Percentiles rank a stretch among this genome's conserved stretches.
phyloP scores from a whole-genome alignment of 305 asterid species.

The Fraxinus baroniana region DNA sequence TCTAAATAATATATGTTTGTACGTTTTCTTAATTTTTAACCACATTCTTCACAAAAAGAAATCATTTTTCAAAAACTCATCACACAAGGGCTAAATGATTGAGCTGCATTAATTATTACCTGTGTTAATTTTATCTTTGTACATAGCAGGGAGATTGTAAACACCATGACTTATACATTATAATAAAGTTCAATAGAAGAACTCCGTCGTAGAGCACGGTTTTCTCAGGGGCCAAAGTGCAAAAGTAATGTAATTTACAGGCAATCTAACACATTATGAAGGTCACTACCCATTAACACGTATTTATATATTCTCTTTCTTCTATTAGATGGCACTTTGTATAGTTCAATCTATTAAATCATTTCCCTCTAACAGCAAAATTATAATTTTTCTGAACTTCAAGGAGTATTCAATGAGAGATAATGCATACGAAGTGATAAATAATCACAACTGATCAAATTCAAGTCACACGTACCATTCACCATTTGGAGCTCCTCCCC shows the following conservation, averaged over 20 bases:
- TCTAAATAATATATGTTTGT: neutral
- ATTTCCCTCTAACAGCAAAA: neutral
- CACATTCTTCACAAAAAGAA: neutral
- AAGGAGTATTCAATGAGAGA: neutral
- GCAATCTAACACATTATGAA: neutral
- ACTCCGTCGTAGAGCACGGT: neutral
- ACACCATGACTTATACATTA: neutral
- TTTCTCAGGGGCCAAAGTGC: neutral
- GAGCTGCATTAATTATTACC: neutral
- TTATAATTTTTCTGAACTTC: neutral
- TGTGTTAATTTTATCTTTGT: neutral
- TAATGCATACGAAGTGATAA: neutral
- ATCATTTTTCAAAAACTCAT: neutral
- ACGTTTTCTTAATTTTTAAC: no score
- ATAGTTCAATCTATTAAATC: neutral
- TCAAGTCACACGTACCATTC: constrained; percentile 49
- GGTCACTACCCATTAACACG: neutral
- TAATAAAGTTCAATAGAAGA: neutral
- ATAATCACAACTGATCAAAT: neutral
- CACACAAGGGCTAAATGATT: neutral
- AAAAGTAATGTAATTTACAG: neutral
- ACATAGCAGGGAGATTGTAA: neutral
- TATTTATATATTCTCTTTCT: neutral
- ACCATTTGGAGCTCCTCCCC: constrained; percentile 54
- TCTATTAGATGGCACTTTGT: neutral